Conservation (phyloP, 352 stramenopile species). For the Phytophthora sojae region DNA sequence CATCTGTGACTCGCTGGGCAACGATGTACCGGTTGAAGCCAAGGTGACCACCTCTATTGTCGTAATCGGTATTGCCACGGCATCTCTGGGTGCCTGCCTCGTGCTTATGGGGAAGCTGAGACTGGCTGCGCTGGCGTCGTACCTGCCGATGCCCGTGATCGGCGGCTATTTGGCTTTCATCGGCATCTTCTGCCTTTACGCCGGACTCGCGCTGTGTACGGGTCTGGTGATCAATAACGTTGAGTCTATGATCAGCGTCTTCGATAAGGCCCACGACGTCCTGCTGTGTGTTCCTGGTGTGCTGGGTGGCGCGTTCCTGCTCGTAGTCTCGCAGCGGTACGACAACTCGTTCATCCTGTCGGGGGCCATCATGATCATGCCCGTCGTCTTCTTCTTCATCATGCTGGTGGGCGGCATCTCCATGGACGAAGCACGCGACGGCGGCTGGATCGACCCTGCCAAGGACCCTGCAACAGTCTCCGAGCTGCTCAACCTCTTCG, state of each 20-base stretch:
- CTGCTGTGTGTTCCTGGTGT: slow-evolving; percentile 89
- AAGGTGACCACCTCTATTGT: slow-evolving; percentile 96
- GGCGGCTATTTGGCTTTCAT: slow-evolving; percentile 98
- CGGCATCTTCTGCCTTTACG: slow-evolving; percentile 95
- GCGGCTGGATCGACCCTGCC: slow-evolving; percentile 91
- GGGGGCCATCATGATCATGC: slow-evolving; percentile 89
- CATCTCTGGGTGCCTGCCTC: slow-evolving; percentile 90
- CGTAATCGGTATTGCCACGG: slow-evolving; percentile 92
- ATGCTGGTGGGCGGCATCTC: slow-evolving; percentile 79
- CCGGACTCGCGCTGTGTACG: slow-evolving; percentile 91
- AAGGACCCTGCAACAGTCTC: slow-evolving; percentile 61
- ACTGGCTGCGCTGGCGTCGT: slow-evolving; percentile 94
- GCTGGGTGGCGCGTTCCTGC: slow-evolving; percentile 82
- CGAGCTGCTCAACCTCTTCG: slow-evolving; percentile 87
- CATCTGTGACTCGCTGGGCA: slow-evolving; percentile 79
- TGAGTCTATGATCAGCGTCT: slow-evolving; percentile 74
- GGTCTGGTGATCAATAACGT: slow-evolving; percentile 88
- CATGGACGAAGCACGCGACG: slow-evolving; percentile 90
- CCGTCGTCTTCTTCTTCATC: slow-evolving; percentile 90
- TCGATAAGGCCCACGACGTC: slow-evolving; percentile 59
- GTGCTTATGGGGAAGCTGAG: slow-evolving; percentile 93
- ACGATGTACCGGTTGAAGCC: slow-evolving; percentile 59
- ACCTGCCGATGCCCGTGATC: slow-evolving; percentile 97
- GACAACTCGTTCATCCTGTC: slow-evolving; percentile 77
- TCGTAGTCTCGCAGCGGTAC: slow-evolving; percentile 77